Percentiles rank a stretch among this genome's conserved stretches.
Conservation (phyloP, 768 basidiomycete genomes). For the Phylloporus sp. region DNA sequence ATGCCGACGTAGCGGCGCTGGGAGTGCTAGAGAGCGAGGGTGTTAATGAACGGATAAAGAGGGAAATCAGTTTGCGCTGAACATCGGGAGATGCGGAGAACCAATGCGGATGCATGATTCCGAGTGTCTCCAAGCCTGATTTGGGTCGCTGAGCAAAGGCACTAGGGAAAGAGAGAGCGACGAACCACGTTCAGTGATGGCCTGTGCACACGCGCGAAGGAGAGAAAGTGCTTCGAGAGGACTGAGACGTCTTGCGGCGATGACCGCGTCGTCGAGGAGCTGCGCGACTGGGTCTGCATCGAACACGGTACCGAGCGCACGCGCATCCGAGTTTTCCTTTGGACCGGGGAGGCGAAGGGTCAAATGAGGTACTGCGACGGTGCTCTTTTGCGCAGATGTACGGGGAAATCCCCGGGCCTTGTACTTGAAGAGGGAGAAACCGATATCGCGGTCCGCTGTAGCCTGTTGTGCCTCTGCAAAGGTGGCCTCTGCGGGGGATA, state of each 20-base stretch:
- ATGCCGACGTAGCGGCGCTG: conserved; percentile 44
- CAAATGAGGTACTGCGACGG: conserved; percentile 46
- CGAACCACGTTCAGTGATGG: conserved; percentile 63
- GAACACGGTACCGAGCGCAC: conserved; percentile 53
- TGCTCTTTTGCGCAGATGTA: conserved; percentile 34
- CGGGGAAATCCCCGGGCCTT: conserved; percentile 40
- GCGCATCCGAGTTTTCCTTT: conserved; percentile 44
- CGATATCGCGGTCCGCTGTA: conserved; percentile 42
- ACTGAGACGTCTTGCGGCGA: conserved; percentile 55
- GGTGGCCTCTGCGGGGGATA: conserved; percentile 32
- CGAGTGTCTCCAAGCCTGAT: conserved; percentile 74
- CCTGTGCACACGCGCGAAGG: conserved; percentile 64
- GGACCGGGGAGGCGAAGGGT: conserved; percentile 58
- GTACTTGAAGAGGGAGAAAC: conserved; percentile 48
- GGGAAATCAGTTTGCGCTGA: conserved; percentile 68
- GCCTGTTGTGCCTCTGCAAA: conserved; percentile 10
- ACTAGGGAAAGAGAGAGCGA: conserved; percentile 4
- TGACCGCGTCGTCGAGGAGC: conserved; percentile 48
- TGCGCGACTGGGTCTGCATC: conserved; percentile 54
- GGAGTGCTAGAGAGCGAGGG: conserved; percentile 51
- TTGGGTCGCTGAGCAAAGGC: conserved; percentile 3
- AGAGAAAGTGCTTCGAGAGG: conserved; percentile 62
- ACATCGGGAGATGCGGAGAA: conserved; percentile 65
- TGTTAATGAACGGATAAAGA: conserved; percentile 62
- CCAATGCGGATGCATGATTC: conserved; percentile 86